Evolutionary conservation across 352 stramenopile genomes (phyloP), one percentile per base, ranked within the genome.

Genomic region (Phytopythium sindhum): DNA sequence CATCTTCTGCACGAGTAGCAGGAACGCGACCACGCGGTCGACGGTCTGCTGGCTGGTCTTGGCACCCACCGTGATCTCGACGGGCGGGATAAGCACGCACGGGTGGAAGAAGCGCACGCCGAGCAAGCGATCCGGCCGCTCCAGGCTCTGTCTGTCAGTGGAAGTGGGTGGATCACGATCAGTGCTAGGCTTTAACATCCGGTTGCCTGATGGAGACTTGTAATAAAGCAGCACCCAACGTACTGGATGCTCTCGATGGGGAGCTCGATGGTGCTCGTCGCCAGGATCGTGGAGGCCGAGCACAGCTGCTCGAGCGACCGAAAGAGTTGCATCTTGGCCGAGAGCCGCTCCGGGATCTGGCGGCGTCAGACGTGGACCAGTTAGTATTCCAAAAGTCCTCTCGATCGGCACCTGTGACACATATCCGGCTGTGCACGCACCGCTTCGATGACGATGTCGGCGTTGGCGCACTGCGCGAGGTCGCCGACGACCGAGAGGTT

Each of bases 91-190:
- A 51, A 91, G 70, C 29, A 91, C 69, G 41, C 78, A 88, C 33
- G 83, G 83, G 57, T 87, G 80, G 72, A 91, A 90, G 67, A 91
- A 91, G 23, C 83, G 75, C 44, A 91, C 66, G 69, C 83, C 80
- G 9, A 92, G 73, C 41, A 92, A 78, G 5, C 80, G 79, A 12
- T 79, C 74, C 14, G 72, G 72, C 28, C 78, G 77, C 37, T 68
- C 44, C 17, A 88, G 67, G 8, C 11, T 29, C n/a, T 61, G 56
- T 23, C 19, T 80, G 69, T 35, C 65, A 50, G 57, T 76, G 78
- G 60, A 11, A 62, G 28, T 53, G 39, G 48, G 51, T n/a, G 42
- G 51, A 56, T 2, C 14, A 60, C 23, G 7, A 9, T 51, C 44
- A 51, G 23, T 29, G 2, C 10, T 9, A 21, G 19, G 21, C 42